A percentile compares a stretch with the other conserved stretches of the same genome.
These are phyloP conservation scores for Vickermania spadyakhi DNA, from an alignment of 208 protist genomes.

Conservation along the genomic window DNA sequence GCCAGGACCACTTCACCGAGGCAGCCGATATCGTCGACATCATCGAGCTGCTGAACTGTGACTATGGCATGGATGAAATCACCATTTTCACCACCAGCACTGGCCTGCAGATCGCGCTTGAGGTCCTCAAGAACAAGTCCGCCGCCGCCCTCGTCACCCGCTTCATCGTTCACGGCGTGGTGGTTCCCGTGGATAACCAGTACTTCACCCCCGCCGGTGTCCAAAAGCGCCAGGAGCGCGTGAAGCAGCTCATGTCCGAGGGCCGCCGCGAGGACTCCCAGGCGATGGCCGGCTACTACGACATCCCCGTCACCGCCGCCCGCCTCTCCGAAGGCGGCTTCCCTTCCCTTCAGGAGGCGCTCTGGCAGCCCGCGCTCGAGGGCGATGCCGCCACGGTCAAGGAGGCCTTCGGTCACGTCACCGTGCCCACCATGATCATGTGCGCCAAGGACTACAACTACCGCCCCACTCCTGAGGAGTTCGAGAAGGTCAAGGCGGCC, in stretches of 20 bases:
- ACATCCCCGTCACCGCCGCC: conserved; percentile 58
- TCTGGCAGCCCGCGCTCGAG: conserved; percentile 47
- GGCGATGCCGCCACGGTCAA: conserved; percentile 16
- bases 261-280: conserved; percentile 34
- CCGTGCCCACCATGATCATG: conserved; percentile 47
- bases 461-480: conserved; percentile 14
- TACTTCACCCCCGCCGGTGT: conserved; percentile 26
- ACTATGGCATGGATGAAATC: conserved; percentile 46
- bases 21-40: conserved; percentile 68
- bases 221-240: conserved; percentile 18
- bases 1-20: conserved; percentile 43
- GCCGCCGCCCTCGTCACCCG: conserved; percentile 30
- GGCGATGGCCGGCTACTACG: conserved; percentile 40
- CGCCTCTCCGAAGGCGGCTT: conserved; percentile 29
- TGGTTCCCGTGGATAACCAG: conserved; percentile 16
- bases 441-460: conserved; percentile 48
- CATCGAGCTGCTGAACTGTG: conserved; percentile 25
- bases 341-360: conserved; percentile 61
- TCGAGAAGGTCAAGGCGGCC: conserved; percentile 15
- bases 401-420: conserved; percentile 19
- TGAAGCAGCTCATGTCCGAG: conserved; percentile 21
- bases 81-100: conserved; percentile 64
- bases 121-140: conserved; percentile 25
- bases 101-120: conserved; percentile 59
- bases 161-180: conserved; percentile 59